phyloP scores from a whole-genome alignment of 2,329 filamentous ascomycete genomes.

The Nigrospora osmanthi region DNA sequence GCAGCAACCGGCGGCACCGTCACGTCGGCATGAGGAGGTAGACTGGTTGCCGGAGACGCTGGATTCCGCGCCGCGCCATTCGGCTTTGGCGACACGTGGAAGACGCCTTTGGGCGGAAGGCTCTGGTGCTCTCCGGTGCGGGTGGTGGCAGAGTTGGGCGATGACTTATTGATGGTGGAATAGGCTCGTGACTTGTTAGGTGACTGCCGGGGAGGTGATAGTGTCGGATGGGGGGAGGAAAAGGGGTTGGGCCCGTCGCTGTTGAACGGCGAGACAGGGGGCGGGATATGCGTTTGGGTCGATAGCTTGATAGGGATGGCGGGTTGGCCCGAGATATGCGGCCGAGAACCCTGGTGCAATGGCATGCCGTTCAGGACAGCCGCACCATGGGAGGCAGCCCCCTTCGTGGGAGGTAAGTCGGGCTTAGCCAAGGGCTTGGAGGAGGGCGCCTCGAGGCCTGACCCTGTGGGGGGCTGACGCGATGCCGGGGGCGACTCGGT shows the following conservation, averaged over 20 bases:
- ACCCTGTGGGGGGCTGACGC: conserved; percentile 2
- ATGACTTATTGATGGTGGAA: conserved; percentile 25
- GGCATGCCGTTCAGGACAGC: conserved; percentile 4
- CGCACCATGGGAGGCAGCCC: neutral
- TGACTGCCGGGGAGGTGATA: conserved; percentile 32
- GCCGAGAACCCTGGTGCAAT: conserved; percentile 8
- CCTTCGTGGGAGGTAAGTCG: conserved; percentile 6
- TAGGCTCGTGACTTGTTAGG: conserved; percentile 31
- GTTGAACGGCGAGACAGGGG: conserved; percentile 16
- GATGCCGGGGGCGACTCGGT: conserved; percentile 8
- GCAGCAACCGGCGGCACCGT: conserved; percentile 10
- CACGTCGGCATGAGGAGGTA: conserved; percentile 12
- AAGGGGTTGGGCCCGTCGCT: conserved; percentile 28
- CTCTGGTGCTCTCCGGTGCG: conserved; percentile 10
- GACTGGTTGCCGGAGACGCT: conserved; percentile 8
- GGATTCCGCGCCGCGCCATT: conserved; percentile 8
- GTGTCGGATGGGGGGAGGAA: conserved; percentile 32
- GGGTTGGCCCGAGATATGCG: conserved; percentile 7
- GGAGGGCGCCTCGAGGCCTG: conserved; percentile 11
- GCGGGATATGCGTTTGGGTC: conserved; percentile 15
- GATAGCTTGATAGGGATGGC: conserved; percentile 18
- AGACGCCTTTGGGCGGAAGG: conserved; percentile 21
- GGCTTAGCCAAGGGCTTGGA: conserved; percentile 7
- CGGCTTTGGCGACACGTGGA: conserved; percentile 16
- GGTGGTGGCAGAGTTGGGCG: conserved; percentile 12